Conservation (phyloP, 345 rosid species). For the Corymbia maculata region DNA sequence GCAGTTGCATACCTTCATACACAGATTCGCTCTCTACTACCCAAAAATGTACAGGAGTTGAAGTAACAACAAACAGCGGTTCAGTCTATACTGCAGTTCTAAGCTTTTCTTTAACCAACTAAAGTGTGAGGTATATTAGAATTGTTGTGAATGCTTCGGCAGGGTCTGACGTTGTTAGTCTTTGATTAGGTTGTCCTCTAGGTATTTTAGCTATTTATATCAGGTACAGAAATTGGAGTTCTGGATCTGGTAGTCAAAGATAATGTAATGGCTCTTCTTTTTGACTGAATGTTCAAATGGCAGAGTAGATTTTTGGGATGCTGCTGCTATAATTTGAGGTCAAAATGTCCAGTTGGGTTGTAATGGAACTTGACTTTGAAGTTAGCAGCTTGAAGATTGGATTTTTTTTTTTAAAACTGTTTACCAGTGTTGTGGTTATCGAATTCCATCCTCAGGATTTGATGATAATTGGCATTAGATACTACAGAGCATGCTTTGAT, state of each 20-base stretch:
- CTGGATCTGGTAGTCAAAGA: background rate
- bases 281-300: background rate
- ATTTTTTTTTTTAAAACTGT: background rate
- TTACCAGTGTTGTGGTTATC: background rate
- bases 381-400: background rate
- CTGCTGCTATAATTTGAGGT: background rate
- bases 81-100: background rate
- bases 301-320: background rate
- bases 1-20: constrained; percentile 81
- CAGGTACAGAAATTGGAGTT: background rate
- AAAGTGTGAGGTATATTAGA: background rate
- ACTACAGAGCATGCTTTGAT: background rate
- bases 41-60: constrained; percentile 25
- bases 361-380: background rate
- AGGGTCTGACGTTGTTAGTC: background rate
- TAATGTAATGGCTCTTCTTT: background rate
- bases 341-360: background rate
- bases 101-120: background rate
- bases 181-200: background rate
- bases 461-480: background rate
- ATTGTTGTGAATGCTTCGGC: background rate
- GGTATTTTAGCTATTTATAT: background rate
- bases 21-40: constrained; percentile 41
- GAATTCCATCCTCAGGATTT: background rate
- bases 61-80: background rate